A percentile compares a stretch with the other conserved stretches of the same genome.
Evolutionary conservation across 345 rosid species (phyloP).

Genomic region (Isatis tinctoria): DNA sequence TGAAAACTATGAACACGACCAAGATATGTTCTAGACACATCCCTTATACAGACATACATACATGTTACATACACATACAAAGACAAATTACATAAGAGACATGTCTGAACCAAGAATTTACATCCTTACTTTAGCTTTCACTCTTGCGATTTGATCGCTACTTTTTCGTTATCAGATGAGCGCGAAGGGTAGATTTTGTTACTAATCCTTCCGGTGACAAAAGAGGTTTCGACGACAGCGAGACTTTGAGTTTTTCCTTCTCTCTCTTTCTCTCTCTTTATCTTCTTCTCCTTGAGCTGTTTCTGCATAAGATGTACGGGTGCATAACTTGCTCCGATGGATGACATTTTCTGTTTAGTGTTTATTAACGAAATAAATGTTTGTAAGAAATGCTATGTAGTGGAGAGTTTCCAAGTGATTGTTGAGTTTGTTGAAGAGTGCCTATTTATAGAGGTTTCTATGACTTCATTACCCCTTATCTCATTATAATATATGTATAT

Average conservation of each 20-base stretch:
- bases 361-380: background rate
- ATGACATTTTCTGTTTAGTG: slow-evolving; percentile 12
- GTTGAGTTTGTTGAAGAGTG: slow-evolving; percentile 5
- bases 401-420: slow-evolving; percentile 9
- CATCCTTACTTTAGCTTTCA: background rate
- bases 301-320: slow-evolving; percentile 21
- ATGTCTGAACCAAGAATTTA: background rate
- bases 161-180: slow-evolving; percentile 2
- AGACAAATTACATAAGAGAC: background rate
- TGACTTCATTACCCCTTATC: background rate
- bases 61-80: background rate
- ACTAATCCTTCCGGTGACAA: background rate
- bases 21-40: background rate
- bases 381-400: background rate
- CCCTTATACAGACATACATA: background rate
- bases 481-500: background rate
- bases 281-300: slow-evolving; percentile 28
- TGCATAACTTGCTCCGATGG: slow-evolving; percentile 34
- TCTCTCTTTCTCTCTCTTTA: background rate
- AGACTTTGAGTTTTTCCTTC: background rate
- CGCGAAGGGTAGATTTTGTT: slow-evolving; percentile 18
- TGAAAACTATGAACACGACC: background rate
- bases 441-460: slow-evolving; percentile 17
- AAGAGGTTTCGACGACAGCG: background rate
- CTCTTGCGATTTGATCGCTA: background rate